These are phyloP conservation scores for Geoglossum glabrum DNA, from an alignment of 495 filamentous ascomycete species.

Conservation along the genomic window DNA sequence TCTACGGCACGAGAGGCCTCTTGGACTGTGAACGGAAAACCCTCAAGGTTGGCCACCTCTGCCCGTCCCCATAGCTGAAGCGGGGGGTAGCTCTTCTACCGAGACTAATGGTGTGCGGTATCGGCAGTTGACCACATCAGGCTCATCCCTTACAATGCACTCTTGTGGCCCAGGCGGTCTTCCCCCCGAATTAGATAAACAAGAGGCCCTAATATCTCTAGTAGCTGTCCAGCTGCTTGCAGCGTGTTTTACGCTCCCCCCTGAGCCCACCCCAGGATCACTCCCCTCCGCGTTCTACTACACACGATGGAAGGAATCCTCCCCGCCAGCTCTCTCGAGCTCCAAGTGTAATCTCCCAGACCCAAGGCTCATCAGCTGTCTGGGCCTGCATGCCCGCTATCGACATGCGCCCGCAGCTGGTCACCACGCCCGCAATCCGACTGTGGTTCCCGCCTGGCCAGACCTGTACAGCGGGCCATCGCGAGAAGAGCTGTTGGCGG, in stretches of 20 bases:
- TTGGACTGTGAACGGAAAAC: background rate
- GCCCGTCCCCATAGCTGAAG: background rate
- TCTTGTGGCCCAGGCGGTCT: background rate
- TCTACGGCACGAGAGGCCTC: background rate
- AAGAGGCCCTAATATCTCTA: slow-evolving; percentile 6
- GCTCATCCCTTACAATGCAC: background rate
- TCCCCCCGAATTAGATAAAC: background rate
- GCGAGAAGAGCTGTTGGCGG: background rate
- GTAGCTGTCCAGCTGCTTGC: slow-evolving; percentile 15
- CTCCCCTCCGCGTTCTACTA: background rate
- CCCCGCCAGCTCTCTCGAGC: background rate
- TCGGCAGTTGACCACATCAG: background rate
- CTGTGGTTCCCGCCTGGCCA: slow-evolving; percentile 9
- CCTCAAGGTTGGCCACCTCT: background rate
- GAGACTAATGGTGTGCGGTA: background rate
- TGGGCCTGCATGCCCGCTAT: slow-evolving; percentile 16
- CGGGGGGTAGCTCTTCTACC: background rate
- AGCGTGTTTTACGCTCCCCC: slow-evolving; percentile 14
- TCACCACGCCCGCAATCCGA: slow-evolving; percentile 15
- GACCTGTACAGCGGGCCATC: background rate
- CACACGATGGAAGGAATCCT: background rate
- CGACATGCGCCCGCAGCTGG: slow-evolving; percentile 16
- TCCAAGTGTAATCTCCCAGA: background rate
- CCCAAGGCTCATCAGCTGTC: slow-evolving; percentile 13
- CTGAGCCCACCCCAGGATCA: slow-evolving; percentile 2